Conservation (phyloP, 495 filamentous ascomycete genomes). For the Endocarpon pusillum region DNA sequence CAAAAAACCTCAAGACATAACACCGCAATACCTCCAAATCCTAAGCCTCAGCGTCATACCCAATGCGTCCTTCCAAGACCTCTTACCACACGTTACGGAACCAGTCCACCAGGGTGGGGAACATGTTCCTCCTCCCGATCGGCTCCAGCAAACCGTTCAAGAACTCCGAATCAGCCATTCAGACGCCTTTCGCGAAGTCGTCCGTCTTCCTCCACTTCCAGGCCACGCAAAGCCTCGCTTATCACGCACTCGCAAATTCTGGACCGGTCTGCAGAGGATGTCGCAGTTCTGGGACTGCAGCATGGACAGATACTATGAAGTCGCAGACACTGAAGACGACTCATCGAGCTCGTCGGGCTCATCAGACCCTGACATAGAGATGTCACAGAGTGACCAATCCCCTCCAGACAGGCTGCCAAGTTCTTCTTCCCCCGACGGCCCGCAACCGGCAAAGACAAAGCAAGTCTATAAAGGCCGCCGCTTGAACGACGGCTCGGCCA, state of each 20-base stretch:
- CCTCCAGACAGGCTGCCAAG: conserved; percentile 16
- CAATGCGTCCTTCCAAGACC: conserved; percentile 23
- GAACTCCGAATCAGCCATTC: conserved; percentile 41
- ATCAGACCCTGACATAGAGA: neutral
- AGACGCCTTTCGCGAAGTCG: conserved; percentile 35
- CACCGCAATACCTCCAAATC: conserved; percentile 27
- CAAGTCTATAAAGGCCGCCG: conserved; percentile 35
- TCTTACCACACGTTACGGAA: conserved; percentile 29
- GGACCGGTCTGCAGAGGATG: conserved; percentile 38
- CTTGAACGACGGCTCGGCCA: conserved; percentile 43
- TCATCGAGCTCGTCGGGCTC: conserved; percentile 3
- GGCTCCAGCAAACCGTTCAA: conserved; percentile 27
- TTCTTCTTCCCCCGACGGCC: neutral
- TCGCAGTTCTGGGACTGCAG: conserved; percentile 48
- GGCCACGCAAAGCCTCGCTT: conserved; percentile 28
- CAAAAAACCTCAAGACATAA: conserved; percentile 35
- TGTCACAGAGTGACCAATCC: conserved; percentile 13
- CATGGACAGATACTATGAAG: conserved; percentile 35
- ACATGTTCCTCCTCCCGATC: conserved; percentile 22
- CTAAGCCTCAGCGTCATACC: conserved; percentile 33
- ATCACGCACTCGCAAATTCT: conserved; percentile 43
- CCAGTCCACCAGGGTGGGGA: neutral
- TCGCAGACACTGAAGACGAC: conserved; percentile 10
- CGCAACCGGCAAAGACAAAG: neutral
- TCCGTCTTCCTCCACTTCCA: conserved; percentile 22